These are phyloP conservation scores for Juglanconis sp. DNA, from an alignment of 2,329 filamentous ascomycete genomes.

Conservation along the genomic window DNA sequence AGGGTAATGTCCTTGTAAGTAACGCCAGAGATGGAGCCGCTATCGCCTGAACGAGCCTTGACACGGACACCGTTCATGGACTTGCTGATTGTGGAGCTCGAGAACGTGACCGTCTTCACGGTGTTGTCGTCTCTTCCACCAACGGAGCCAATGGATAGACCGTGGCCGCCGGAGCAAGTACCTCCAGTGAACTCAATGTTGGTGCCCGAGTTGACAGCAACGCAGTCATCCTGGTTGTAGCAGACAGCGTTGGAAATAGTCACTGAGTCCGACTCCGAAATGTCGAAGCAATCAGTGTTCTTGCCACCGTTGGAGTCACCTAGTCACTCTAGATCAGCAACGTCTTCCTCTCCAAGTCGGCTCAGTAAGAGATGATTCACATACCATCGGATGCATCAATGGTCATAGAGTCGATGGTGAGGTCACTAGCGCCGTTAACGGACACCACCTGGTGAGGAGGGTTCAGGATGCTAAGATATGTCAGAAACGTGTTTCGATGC, in stretches of 20 bases:
- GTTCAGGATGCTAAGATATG: constrained; percentile 43
- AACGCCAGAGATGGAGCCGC: not conserved
- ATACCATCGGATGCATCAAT: constrained; percentile 56
- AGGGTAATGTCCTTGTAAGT: constrained; percentile 8
- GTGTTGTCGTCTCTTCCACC: constrained; percentile 51
- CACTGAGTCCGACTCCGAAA: constrained; percentile 43
- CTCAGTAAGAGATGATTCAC: constrained; percentile 30
- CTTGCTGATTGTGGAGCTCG: constrained; percentile 44
- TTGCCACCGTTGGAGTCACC: constrained; percentile 27
- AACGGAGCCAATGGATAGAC: constrained; percentile 55
- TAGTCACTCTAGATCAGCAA: constrained; percentile 7
- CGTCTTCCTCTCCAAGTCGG: constrained; percentile 6
- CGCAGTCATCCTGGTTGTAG: constrained; percentile 58
- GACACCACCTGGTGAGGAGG: constrained; percentile 52
- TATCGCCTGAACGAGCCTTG: constrained; percentile 4
- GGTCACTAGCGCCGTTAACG: constrained; percentile 38
- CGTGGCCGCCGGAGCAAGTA: constrained; percentile 48
- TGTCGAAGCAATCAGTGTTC: constrained; percentile 55
- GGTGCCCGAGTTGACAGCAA: constrained; percentile 54
- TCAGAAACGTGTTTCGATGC: too few species aligned
- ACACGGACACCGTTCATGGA: constrained; percentile 44
- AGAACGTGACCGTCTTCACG: constrained; percentile 49
- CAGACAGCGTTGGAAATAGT: constrained; percentile 49
- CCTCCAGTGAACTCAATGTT: constrained; percentile 36
- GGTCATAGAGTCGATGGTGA: constrained; percentile 47